These are phyloP conservation scores for Laetiporus sulphureus DNA, from an alignment of 1,284 basidiomycete species.

Conservation along the genomic window DNA sequence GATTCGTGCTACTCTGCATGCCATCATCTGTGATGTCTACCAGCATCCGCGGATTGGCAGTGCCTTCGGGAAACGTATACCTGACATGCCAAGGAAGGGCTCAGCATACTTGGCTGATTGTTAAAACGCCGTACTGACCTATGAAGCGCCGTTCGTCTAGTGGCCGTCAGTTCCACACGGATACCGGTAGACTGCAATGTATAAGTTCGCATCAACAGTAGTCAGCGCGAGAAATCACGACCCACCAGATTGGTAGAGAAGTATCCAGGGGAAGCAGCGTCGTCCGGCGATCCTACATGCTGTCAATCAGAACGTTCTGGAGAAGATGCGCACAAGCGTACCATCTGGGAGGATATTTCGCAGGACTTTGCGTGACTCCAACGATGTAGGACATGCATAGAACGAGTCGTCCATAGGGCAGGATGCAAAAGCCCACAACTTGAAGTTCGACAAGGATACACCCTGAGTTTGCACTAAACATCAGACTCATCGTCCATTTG, in stretches of 20 bases:
- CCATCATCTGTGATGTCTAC: constrained; percentile 58
- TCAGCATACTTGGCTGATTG: too few relatives aligned
- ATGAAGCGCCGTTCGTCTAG: constrained; percentile 48
- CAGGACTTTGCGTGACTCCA: constrained; percentile 36
- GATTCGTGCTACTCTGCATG: constrained; percentile 40
- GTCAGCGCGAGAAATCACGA: not conserved
- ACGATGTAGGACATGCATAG: constrained; percentile 41
- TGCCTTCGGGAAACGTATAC: constrained; percentile 25
- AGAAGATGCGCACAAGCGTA: constrained; percentile 11
- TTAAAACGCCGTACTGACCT: constrained; percentile 26
- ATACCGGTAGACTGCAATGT: too few relatives aligned
- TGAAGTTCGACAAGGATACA: constrained; percentile 54
- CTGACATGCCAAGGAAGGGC: too few relatives aligned
- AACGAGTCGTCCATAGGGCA: constrained; percentile 38
- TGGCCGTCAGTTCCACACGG: constrained; percentile 52
- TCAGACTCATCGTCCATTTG: too few relatives aligned
- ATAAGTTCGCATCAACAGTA: too few relatives aligned
- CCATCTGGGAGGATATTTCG: constrained; percentile 41
- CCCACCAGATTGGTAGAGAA: constrained; percentile 52
- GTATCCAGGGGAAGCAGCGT: constrained; percentile 55
- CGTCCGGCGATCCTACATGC: constrained; percentile 44
- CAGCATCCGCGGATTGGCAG: constrained; percentile 37
- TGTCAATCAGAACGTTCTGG: not conserved
- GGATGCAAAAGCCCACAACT: constrained; percentile 45
- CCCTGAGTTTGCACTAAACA: too few relatives aligned